These are phyloP conservation scores for Skeletonema potamos DNA, from an alignment of 108 stramenopile species.

Conservation along the genomic window DNA sequence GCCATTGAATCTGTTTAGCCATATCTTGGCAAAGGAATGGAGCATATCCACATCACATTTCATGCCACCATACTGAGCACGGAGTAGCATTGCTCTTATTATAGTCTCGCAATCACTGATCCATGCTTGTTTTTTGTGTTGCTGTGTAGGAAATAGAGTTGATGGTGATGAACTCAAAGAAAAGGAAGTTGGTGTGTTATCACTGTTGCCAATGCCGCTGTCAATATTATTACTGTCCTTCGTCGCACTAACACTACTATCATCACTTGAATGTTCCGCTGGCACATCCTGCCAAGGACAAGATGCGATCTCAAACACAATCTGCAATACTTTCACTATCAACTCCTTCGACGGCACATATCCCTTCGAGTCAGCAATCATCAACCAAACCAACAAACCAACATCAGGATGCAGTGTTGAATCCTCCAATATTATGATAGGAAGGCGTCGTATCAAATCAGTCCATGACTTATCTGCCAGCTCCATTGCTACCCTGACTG, in stretches of 20 bases:
- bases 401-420: constrained; percentile 84
- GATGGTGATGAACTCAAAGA: constrained; percentile 18
- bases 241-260: not conserved
- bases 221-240: constrained; percentile 1
- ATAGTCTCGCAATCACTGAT: constrained; percentile 24
- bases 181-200: not conserved
- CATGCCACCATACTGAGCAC: constrained; percentile 84
- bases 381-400: constrained; percentile 85
- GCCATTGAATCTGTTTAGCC: constrained; percentile 57
- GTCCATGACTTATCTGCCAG: constrained; percentile 62
- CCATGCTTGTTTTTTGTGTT: not conserved
- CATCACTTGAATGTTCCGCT: not conserved
- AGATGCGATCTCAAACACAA: constrained; percentile 80
- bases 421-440: constrained; percentile 90
- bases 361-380: constrained; percentile 86
- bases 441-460: constrained; percentile 80
- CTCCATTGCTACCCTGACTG: constrained; percentile 85
- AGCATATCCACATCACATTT: constrained; percentile 74
- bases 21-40: constrained; percentile 46
- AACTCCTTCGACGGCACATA: constrained; percentile 34
- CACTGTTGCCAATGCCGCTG: not conserved
- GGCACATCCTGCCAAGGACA: constrained; percentile 65
- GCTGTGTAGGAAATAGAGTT: constrained; percentile 16
- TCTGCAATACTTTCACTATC: constrained; percentile 49
- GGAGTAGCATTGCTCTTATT: constrained; percentile 69